A percentile compares a stretch with the other conserved stretches of the same genome.
phyloP scores from a whole-genome alignment of 2,329 filamentous ascomycete species.

The Nigrograna mackinnonii region DNA sequence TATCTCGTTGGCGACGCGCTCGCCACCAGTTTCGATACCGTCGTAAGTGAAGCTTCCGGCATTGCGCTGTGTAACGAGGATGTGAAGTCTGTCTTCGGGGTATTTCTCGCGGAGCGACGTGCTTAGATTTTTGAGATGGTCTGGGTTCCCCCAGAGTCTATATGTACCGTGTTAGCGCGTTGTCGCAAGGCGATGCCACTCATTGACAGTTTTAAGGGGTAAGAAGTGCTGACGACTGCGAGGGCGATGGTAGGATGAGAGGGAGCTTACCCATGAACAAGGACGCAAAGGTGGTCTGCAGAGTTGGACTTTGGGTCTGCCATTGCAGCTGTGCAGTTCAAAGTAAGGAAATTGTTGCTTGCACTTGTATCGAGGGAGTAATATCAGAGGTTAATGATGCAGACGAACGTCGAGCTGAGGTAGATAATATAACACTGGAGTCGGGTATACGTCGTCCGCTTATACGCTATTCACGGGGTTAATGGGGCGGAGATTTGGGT shows the following conservation, averaged over 20 bases:
- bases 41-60: conserved; percentile 71
- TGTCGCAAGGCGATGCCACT: conserved; percentile 3
- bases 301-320: conserved; percentile 13
- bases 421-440: too few relatives aligned
- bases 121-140: conserved; percentile 71
- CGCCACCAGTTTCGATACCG: conserved; percentile 70
- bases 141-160: conserved; percentile 79
- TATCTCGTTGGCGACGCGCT: conserved; percentile 66
- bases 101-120: conserved; percentile 66
- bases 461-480: too few relatives aligned
- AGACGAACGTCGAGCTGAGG: too few relatives aligned
- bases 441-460: too few relatives aligned
- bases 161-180: conserved; percentile 13
- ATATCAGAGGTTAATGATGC: too few relatives aligned
- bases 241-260: too few relatives aligned
- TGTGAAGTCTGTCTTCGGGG: conserved; percentile 66
- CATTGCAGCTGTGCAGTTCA: too few relatives aligned
- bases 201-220: background rate
- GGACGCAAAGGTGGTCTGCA: conserved; percentile 71
- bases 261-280: conserved; percentile 70
- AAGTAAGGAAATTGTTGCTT: too few relatives aligned
- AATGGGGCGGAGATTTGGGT: too few relatives aligned
- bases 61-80: conserved; percentile 74
- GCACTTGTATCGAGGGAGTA: too few relatives aligned
- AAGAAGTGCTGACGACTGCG: conserved; percentile 7